These are phyloP conservation scores for Aspergillus floridensis DNA, from an alignment of 2,329 filamentous ascomycete genomes.

Conservation along the genomic window DNA sequence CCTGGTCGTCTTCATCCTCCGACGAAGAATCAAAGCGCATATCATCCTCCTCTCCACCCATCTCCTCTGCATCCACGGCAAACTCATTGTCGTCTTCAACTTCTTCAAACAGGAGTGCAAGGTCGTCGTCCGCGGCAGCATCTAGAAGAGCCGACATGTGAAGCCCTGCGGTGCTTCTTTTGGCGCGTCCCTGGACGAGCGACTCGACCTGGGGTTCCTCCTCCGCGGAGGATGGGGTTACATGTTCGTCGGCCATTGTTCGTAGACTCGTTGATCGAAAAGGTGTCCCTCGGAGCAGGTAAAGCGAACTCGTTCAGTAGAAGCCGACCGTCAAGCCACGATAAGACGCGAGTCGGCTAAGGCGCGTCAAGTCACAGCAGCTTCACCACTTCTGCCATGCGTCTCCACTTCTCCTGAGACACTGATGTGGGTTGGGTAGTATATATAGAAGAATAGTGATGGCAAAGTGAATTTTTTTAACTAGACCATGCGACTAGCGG, in stretches of 20 bases:
- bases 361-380: not conserved
- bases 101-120: constrained; percentile 64
- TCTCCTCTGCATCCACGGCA: constrained; percentile 37
- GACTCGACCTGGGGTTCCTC: constrained; percentile 34
- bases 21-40: constrained; percentile 83
- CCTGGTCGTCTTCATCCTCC: constrained; percentile 75
- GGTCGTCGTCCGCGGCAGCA: constrained; percentile 68
- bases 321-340: constrained; percentile 7
- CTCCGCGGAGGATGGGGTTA: constrained; percentile 25
- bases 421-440: not conserved
- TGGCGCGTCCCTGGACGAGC: constrained; percentile 54
- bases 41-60: constrained; percentile 64
- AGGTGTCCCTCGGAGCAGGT: not conserved
- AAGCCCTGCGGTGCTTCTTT: constrained; percentile 79
- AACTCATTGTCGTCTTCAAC: constrained; percentile 55
- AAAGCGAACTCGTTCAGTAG: not conserved
- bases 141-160: constrained; percentile 76
- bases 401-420: not conserved
- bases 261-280: not conserved
- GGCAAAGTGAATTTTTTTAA: not conserved
- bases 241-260: constrained; percentile 26
- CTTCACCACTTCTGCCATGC: not conserved
- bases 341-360: not conserved
- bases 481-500: not conserved
- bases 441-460: not conserved